Percentiles rank a stretch among this genome's conserved stretches.
phyloP scores from a whole-genome alignment of 1,284 basidiomycete species.

The Phylloporus gajari region DNA sequence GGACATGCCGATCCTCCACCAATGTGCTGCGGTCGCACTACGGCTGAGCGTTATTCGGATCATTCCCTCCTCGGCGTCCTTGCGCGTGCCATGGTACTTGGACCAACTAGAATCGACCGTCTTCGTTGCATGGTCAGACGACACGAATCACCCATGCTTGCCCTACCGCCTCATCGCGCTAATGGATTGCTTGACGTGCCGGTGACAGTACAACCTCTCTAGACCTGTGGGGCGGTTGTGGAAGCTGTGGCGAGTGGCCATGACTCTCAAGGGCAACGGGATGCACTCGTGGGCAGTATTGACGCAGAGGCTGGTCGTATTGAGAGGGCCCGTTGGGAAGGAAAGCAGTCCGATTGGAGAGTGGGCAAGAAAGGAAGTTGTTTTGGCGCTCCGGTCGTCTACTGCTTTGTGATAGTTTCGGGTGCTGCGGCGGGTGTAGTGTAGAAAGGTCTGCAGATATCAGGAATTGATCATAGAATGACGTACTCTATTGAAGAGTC shows the following conservation, averaged over 20 bases:
- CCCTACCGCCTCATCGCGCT: constrained; percentile 50
- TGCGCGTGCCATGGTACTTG: constrained; percentile 48
- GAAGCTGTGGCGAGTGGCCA: constrained; percentile 57
- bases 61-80: constrained; percentile 44
- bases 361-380: constrained; percentile 54
- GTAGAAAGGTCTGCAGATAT: too few relatives aligned
- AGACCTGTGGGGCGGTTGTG: constrained; percentile 63
- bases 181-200: constrained; percentile 51
- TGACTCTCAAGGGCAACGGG: constrained; percentile 32
- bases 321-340: constrained; percentile 57
- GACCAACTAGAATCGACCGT: constrained; percentile 48
- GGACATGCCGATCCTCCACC: constrained; percentile 33
- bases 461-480: too few relatives aligned
- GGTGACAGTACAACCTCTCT: constrained; percentile 37
- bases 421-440: not conserved
- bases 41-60: constrained; percentile 28
- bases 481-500: too few relatives aligned
- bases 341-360: constrained; percentile 53
- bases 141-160: not conserved
- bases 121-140: constrained; percentile 11
- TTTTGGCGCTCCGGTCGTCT: constrained; percentile 19
- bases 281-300: constrained; percentile 60
- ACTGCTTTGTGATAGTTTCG: not conserved
- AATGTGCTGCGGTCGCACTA: constrained; percentile 23
- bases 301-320: constrained; percentile 64